Base-by-base conservation (phyloP, 23 red algal species). In the Pyropia haitanensis region DNA sequence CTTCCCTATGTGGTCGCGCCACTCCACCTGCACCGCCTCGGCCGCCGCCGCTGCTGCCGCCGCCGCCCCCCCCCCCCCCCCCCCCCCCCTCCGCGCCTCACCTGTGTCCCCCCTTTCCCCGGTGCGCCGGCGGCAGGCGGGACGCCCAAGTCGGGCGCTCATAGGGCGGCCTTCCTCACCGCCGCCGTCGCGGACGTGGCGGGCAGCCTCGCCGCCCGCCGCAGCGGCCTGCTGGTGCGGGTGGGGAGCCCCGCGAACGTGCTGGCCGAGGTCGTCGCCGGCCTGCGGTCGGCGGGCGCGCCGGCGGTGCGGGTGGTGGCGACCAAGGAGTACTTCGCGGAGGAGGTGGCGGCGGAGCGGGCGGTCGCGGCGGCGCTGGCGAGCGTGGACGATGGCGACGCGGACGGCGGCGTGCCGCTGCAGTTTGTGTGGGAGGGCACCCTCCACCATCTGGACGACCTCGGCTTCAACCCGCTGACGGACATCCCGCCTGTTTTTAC, bases 361-460 rank as follows among this genome's bases (percentile, higher is more conserved):
- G 72, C 27, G 17, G 44, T 95, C 18, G 29, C 51, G 52, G 64
- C 66, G 20, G 26, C 68, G 6, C 53, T 72, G 13, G 28, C 56
- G 30, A 60, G 78, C 55, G 25, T 64, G 16, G 68, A 68, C 4
- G 30, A 26, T 6, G 53, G 60, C 18, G 61, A 16, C n/a, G 18
- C 55, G n/a, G n/a, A n/a, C n/a, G n/a, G n/a, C 18, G 50, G 27
- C 5, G 50, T 72, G 12, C 26, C 15, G 6, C 51, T 80, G 12
- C 60, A 80, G 30, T 77, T 76, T 58, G 27, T 83, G 24, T 81
- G 80, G 75, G 81, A 70, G 50, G 67, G 63, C 18, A 87, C 74
- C 21, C 49, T 95, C 58, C 72, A 87, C 59, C 89, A 95, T 46
- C 27, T 80, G 49, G 70, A 88, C 70, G 89, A 95, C 44, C 56